Conservation (phyloP, 768 basidiomycete genomes). For the Clitopilus passeckerianus region DNA sequence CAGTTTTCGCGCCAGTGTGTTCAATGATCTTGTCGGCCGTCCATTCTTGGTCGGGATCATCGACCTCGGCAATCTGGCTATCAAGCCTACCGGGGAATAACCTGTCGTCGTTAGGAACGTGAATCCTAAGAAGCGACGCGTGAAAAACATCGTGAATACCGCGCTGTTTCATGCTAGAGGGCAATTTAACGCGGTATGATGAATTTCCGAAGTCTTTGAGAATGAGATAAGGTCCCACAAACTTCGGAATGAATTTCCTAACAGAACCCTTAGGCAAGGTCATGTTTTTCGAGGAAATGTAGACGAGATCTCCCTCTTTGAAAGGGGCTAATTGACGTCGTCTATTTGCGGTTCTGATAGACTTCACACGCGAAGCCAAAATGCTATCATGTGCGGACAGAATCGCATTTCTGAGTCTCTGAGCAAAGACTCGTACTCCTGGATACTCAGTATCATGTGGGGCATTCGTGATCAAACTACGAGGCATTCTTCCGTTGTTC, state of each 20-base stretch:
- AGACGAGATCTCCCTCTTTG: slow-evolving; percentile 14
- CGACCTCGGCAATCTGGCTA: slow-evolving; percentile 15
- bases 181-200: slow-evolving; percentile 19
- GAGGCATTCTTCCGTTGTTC: slow-evolving; percentile 15
- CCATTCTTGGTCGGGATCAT: slow-evolving; percentile 9
- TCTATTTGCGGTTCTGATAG: slow-evolving; percentile 4
- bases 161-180: slow-evolving; percentile 15
- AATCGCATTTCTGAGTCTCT: slow-evolving; percentile 12
- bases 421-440: slow-evolving; percentile 18
- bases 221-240: slow-evolving; percentile 14
- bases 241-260: slow-evolving; percentile 25
- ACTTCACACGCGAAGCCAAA: slow-evolving; percentile 6
- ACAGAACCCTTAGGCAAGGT: slow-evolving; percentile 16
- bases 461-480: slow-evolving; percentile 12
- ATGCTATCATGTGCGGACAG: slow-evolving; percentile 25
- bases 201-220: slow-evolving; percentile 8
- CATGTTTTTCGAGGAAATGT: slow-evolving; percentile 18
- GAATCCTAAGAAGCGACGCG: slow-evolving; percentile 20
- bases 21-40: slow-evolving; percentile 16
- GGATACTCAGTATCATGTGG: slow-evolving; percentile 5
- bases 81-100: slow-evolving; percentile 20
- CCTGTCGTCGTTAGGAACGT: slow-evolving; percentile 28
- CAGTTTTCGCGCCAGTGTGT: slow-evolving; percentile 18
- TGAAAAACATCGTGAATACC: slow-evolving; percentile 28
- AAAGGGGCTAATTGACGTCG: slow-evolving; percentile 2